phyloP scores from a whole-genome alignment of 192 early-diverging fungal species.

The Coemansia sp. region DNA sequence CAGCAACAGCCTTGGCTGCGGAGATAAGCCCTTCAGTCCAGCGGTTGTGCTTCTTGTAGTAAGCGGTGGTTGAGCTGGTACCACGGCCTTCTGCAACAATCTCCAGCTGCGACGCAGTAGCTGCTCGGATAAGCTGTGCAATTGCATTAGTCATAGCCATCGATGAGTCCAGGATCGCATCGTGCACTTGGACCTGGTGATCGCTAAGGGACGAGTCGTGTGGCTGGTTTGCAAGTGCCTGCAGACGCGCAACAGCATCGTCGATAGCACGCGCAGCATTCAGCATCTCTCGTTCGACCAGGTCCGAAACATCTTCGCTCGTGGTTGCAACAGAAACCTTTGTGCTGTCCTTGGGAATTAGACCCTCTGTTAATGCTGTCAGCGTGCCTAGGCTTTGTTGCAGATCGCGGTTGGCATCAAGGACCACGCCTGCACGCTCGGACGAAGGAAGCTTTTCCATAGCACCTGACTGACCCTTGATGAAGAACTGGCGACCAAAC shows the following conservation, averaged over 20 bases:
- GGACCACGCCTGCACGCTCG: slow-evolving; percentile 70
- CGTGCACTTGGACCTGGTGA: slow-evolving; percentile 84
- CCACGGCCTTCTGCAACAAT: slow-evolving; percentile 93
- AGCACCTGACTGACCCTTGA: slow-evolving; percentile 77
- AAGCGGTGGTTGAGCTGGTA: slow-evolving; percentile 73
- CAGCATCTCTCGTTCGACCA: slow-evolving; percentile 92
- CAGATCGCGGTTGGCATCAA: slow-evolving; percentile 71
- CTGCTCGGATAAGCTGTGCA: slow-evolving; percentile 88
- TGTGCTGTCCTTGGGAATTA: slow-evolving; percentile 62
- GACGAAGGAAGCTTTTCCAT: slow-evolving; percentile 62
- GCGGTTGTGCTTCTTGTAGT: slow-evolving; percentile 99
- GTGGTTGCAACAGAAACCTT: slow-evolving; percentile 48
- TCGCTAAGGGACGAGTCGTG: slow-evolving; percentile 67
- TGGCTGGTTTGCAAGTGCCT: slow-evolving; percentile 76
- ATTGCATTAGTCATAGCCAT: slow-evolving; percentile 94
- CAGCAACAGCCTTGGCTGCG: slow-evolving; percentile 90
- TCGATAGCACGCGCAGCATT: slow-evolving; percentile 90
- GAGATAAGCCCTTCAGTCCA: slow-evolving; percentile 99
- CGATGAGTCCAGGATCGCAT: slow-evolving; percentile 84
- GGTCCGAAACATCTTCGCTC: slow-evolving; percentile 79
- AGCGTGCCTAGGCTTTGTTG: slow-evolving; percentile 72
- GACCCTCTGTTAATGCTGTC: slow-evolving; percentile 72
- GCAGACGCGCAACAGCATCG: slow-evolving; percentile 79
- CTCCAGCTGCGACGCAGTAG: slow-evolving; percentile 94
- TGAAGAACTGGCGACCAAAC: slow-evolving; percentile 76